Percentiles rank a stretch among this genome's conserved stretches.
Conservation (phyloP, 495 filamentous ascomycete genomes). For the Penicillium coprophilum region DNA sequence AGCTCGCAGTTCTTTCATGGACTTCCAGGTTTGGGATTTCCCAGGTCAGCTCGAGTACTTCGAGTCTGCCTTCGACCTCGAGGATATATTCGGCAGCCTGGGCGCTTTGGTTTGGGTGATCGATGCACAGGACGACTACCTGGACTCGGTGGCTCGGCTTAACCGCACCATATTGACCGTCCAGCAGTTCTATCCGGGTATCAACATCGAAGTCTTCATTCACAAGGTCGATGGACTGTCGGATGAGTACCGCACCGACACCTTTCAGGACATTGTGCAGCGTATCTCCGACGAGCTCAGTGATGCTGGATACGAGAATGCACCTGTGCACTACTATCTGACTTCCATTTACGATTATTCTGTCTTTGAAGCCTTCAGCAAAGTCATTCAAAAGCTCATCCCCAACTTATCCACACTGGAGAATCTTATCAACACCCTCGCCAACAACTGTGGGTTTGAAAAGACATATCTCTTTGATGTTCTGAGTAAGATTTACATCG, state of each 20-base stretch:
- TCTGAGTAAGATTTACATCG: slow-evolving; percentile 96
- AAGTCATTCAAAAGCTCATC: slow-evolving; percentile 96
- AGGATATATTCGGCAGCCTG: slow-evolving; percentile 88
- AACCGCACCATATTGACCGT: slow-evolving; percentile 84
- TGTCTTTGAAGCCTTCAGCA: slow-evolving; percentile 97
- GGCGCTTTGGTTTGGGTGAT: slow-evolving; percentile 98
- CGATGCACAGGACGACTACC: slow-evolving; percentile 95
- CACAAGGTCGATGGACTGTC: slow-evolving; percentile 95
- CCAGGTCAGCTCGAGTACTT: slow-evolving; percentile 90
- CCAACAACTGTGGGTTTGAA: slow-evolving; percentile 86
- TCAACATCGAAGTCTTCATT: slow-evolving; percentile 97
- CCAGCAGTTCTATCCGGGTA: slow-evolving; percentile 79
- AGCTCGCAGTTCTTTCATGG: slow-evolving; percentile 82
- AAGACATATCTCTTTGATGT: slow-evolving; percentile 98
- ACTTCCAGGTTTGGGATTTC: slow-evolving; percentile 97
- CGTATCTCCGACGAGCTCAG: slow-evolving; percentile 95
- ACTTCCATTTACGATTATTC: slow-evolving; percentile 97
- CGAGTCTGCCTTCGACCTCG: slow-evolving; percentile 81
- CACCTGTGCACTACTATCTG: slow-evolving; percentile 86
- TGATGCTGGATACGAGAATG: slow-evolving; percentile 87
- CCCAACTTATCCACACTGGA: slow-evolving; percentile 90
- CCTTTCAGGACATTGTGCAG: slow-evolving; percentile 91
- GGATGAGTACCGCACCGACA: slow-evolving; percentile 92
- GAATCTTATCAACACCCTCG: slow-evolving; percentile 84
- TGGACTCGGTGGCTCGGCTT: slow-evolving; percentile 82